A percentile compares a stretch with the other conserved stretches of the same genome.
phyloP scores from a whole-genome alignment of 306 rosid species.

The Trichosanthes cucumerina region DNA sequence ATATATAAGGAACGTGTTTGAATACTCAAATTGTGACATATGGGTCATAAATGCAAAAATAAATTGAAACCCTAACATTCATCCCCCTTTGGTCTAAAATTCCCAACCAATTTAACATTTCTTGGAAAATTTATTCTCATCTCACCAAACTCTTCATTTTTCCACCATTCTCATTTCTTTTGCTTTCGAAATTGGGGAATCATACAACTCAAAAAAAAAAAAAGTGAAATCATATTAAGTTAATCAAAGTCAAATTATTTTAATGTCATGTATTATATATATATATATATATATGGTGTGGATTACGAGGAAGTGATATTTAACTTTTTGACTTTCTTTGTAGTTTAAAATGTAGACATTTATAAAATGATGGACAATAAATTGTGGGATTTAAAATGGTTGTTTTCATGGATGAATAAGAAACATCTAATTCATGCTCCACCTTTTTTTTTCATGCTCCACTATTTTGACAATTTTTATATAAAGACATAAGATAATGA shows the following conservation, averaged over 20 bases:
- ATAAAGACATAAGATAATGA: background rate
- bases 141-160: background rate
- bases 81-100: background rate
- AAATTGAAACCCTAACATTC: background rate
- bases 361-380: background rate
- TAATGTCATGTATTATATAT: too few species aligned
- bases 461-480: background rate
- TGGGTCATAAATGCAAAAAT: background rate
- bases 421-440: background rate
- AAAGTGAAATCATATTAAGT: too few species aligned
- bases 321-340: background rate
- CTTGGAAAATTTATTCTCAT: background rate
- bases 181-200: background rate
- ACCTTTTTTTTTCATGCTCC: slow-evolving; percentile 1
- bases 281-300: too few species aligned
- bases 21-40: background rate
- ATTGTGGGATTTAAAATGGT: background rate
- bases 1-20: background rate
- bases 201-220: too few species aligned
- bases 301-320: too few species aligned
- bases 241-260: too few species aligned
- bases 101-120: background rate
- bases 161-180: background rate
- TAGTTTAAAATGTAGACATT: background rate
- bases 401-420: background rate